Evolutionary conservation across 495 filamentous ascomycete genomes (phyloP), one percentile per base, ranked within the genome.

Genomic region (Aspergillus saccharolyticus): DNA sequence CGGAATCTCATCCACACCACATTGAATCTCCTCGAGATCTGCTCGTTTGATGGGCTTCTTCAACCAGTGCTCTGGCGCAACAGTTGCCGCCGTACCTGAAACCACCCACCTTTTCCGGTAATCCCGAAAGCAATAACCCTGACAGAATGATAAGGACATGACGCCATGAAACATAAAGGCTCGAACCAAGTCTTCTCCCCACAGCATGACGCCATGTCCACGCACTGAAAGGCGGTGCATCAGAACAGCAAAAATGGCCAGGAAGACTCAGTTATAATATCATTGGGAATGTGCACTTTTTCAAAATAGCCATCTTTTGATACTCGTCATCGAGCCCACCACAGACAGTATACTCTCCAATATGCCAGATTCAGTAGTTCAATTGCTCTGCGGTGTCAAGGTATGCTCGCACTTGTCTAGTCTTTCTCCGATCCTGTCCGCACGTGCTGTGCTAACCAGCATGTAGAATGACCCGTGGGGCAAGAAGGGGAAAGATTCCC

Each of bases 391-490:
- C 42, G 67, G 72, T 28, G 68, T 71, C 16, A 78, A 77, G 64
- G 76, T 75, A 60, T 19, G 33, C 2, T 12, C 5, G 12, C 10
- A 28, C 25, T 28, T 28, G 21, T 9, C 2, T 8, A 22, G 20
- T 22, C 20, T 24, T 42, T 19, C 21, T 19, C 21, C 12, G 43
- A 15, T 20, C 33, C 15, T 14, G 10, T 16, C 14, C 9, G 20
- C 19, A 6, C 14, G 14, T 20, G 25, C 47, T 42, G 14, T 20
- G 25, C 47, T 42, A 24, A 39, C 39, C 17, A 46, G n/a, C 45
- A 0, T 45, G 16, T 42, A 80, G 77, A 76, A 79, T 46, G 78
- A 80, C 54, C 55, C 60, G 0, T 80, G 77, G 77, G 79, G 79
- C 2, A 80, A 77, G 64, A 66, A 72, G 56, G 77, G 77, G 15